These are phyloP conservation scores for Zasmidium angulare DNA, from an alignment of 2,329 filamentous ascomycete genomes.

Conservation along the genomic window DNA sequence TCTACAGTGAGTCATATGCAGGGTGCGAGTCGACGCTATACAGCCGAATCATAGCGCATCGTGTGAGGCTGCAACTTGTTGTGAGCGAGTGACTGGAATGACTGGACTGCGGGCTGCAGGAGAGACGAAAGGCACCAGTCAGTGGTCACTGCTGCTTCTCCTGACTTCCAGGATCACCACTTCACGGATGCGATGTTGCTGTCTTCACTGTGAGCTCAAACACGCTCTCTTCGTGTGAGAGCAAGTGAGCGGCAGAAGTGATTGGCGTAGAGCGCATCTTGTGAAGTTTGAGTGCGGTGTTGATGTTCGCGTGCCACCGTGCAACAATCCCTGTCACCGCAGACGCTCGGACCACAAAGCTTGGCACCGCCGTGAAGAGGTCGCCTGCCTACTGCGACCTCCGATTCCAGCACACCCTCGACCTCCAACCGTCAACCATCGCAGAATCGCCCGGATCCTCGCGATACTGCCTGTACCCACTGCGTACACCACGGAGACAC, in stretches of 20 bases:
- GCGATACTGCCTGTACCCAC: constrained; percentile 29
- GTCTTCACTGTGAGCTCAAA: neutral
- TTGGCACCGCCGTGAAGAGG: neutral
- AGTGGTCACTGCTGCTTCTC: neutral
- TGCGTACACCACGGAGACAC: constrained; percentile 14
- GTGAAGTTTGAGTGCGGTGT: too few relatives aligned
- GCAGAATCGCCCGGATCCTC: constrained; percentile 32
- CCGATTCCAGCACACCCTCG: constrained; percentile 3
- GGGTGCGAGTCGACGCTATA: neutral
- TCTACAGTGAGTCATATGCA: constrained; percentile 14
- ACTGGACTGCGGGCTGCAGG: neutral
- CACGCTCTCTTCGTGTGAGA: neutral
- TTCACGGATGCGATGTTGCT: neutral
- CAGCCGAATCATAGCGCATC: neutral
- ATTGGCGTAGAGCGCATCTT: neutral
- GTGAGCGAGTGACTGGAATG: neutral
- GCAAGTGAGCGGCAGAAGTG: neutral
- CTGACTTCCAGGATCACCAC: neutral
- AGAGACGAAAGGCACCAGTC: neutral
- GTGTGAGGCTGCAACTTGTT: neutral
- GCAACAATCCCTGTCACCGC: neutral
- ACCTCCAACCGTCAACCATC: constrained; percentile 23
- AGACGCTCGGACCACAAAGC: neutral
- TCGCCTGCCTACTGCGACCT: constrained; percentile 4
- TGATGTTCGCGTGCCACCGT: neutral